Percentiles rank a stretch among this genome's conserved stretches.
phyloP scores from a whole-genome alignment of 192 early-diverging fungal species.

The Jimgerdemannia lactiflua region DNA sequence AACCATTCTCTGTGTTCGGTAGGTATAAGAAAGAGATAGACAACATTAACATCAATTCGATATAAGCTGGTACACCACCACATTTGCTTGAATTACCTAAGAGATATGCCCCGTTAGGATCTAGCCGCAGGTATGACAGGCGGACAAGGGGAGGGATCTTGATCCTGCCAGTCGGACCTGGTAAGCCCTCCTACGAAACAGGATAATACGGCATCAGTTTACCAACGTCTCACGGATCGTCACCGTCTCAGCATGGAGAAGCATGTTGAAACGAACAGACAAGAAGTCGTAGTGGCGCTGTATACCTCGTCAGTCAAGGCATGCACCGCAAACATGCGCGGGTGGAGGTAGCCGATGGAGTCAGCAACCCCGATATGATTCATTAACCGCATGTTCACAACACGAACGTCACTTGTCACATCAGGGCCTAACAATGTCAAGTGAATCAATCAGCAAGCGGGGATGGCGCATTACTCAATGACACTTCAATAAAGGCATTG shows the following conservation, averaged over 20 bases:
- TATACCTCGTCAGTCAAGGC: slow-evolving; percentile 7
- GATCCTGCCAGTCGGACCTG: slow-evolving; percentile 46
- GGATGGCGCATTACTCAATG: neutral
- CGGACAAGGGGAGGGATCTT: slow-evolving; percentile 66
- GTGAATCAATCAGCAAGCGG: slow-evolving; percentile 8
- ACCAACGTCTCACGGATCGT: no score
- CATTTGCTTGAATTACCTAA: slow-evolving; percentile 47
- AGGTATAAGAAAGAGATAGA: neutral
- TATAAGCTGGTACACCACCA: neutral
- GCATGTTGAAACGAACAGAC: no score
- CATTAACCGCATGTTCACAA: slow-evolving; percentile 75
- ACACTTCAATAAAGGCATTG: neutral
- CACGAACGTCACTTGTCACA: slow-evolving; percentile 77
- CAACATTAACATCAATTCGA: no score
- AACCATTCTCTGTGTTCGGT: slow-evolving; percentile 65
- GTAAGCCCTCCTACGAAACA: slow-evolving; percentile 24
- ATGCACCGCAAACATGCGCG: slow-evolving; percentile 57
- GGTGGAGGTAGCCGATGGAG: slow-evolving; percentile 82
- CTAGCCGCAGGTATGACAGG: slow-evolving; percentile 73
- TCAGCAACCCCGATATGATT: slow-evolving; percentile 73
- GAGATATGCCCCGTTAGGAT: slow-evolving; percentile 76
- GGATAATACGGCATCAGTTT: neutral
- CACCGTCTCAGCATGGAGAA: no score
- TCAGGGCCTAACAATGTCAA: slow-evolving; percentile 48
- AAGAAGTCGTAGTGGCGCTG: neutral